phyloP scores from a whole-genome alignment of 305 asterid species.

The Ajuga reptans region DNA sequence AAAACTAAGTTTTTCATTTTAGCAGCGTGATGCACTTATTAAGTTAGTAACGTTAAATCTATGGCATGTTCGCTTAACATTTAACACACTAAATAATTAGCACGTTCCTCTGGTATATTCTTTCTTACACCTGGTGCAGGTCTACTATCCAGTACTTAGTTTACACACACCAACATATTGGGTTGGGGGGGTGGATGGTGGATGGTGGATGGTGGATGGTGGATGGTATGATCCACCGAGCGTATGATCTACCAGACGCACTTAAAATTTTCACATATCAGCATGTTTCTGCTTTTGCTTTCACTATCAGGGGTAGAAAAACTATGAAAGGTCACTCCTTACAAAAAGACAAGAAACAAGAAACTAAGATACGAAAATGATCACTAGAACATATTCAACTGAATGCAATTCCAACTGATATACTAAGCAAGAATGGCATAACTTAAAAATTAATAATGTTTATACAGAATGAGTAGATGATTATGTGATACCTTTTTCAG shows the following conservation, averaged over 20 bases:
- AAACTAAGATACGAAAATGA: neutral
- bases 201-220: no score
- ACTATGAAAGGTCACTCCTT: neutral
- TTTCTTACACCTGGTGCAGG: neutral
- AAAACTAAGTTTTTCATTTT: neutral
- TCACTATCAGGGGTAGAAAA: neutral
- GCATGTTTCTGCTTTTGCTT: neutral
- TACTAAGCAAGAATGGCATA: neutral
- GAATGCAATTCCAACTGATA: constrained; percentile 7
- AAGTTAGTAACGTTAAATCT: neutral
- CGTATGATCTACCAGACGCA: no score
- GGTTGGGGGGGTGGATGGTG: no score
- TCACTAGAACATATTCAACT: constrained; percentile 15
- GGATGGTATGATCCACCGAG: no score
- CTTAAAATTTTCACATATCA: neutral
- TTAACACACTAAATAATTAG: neutral
- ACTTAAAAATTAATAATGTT: neutral
- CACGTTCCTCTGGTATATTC: neutral
- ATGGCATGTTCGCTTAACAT: neutral
- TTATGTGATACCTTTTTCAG: constrained; percentile 55
- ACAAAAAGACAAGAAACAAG: neutral
- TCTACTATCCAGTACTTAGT: neutral
- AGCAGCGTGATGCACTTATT: neutral
- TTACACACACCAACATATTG: no score
- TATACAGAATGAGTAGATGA: neutral